Base-by-base conservation (phyloP, 306 rosid genomes). In the Sesbania bispinosa region DNA sequence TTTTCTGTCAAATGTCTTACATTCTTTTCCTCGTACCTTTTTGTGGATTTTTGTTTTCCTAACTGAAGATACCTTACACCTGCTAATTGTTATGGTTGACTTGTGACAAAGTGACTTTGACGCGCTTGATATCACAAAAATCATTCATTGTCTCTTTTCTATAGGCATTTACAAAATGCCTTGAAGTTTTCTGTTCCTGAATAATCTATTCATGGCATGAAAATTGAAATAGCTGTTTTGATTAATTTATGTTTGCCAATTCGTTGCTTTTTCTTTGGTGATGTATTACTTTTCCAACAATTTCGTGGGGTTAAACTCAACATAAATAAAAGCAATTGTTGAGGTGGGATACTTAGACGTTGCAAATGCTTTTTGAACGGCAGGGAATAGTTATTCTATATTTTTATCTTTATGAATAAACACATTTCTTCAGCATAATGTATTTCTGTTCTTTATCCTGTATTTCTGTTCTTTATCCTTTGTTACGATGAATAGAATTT, bases 231-330 rank as follows among this genome's bases (percentile, higher is more conserved):
- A 14, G n/a, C 21, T 66, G 32, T 50, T 71, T 66, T 33, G 11
- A 38, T 29, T 29, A 59, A 46, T 32, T 35, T 39, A 39, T 63
- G 43, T 18, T n/a, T 13, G 57, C 7, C 30, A 62, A n/a, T 26
- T 52, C n/a, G 39, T 14, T 51, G 24, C 52, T 69, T 69, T 52
- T 63, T 69, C 48, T 52, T 20, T 4, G 48, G 39, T 73, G 41
- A 73, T 47, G 67, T 30, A 30, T 24, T 39, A n/a, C 20, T 57
- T 57, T 20, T 19, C 46, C n/a, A 21, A 29, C 21, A 10, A 14
- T 26, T 63, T 57, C 19, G 1, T 16, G 48, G 46, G 55, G 7
- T 32, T 77, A 39, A 68, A 16, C 38, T 26, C 51, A 33, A 24
- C 61, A 58, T 76, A 29, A 14, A 33, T 68, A 24, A 19, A 65